phyloP scores from a whole-genome alignment of 805 yeast genomes.

The Saccharomycopsis selenospora region DNA sequence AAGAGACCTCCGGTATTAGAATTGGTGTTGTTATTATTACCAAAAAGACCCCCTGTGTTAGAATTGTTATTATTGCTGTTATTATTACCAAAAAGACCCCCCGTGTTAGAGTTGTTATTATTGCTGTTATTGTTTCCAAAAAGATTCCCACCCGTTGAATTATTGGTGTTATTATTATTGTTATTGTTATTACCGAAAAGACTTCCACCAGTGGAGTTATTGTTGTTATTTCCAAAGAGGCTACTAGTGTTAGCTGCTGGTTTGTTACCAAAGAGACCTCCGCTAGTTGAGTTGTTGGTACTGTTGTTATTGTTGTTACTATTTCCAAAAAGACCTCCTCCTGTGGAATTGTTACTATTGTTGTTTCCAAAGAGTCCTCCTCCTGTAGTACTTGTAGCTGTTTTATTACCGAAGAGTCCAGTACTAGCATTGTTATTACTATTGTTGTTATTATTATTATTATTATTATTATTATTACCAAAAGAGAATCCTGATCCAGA shows the following conservation, averaged over 20 bases:
- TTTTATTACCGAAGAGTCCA: conserved; percentile 29
- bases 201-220: conserved; percentile 28
- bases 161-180: conserved; percentile 20
- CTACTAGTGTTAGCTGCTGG: conserved; percentile 22
- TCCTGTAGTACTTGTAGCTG: conserved; percentile 16
- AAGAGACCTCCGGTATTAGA: conserved; percentile 21
- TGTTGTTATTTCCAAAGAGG: conserved; percentile 26
- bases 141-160: conserved; percentile 26
- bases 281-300: conserved; percentile 6
- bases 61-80: conserved; percentile 22
- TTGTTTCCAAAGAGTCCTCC: conserved; percentile 38
- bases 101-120: conserved; percentile 30
- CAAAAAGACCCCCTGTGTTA: conserved; percentile 18
- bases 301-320: conserved; percentile 20
- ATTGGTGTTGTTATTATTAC: conserved; percentile 8
- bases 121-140: conserved; percentile 25
- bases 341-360: conserved; percentile 20
- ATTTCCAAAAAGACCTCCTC: conserved; percentile 18
- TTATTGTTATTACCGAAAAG: conserved; percentile 30
- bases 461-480: conserved; percentile 15
- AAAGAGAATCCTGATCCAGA: conserved; percentile 28
- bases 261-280: conserved; percentile 11
- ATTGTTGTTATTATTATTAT: conserved; percentile 22
- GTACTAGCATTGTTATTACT: conserved; percentile 20
- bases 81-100: conserved; percentile 37